Base-by-base conservation (phyloP, 2,329 filamentous ascomycete species). In the Alternaria longipes region DNA sequence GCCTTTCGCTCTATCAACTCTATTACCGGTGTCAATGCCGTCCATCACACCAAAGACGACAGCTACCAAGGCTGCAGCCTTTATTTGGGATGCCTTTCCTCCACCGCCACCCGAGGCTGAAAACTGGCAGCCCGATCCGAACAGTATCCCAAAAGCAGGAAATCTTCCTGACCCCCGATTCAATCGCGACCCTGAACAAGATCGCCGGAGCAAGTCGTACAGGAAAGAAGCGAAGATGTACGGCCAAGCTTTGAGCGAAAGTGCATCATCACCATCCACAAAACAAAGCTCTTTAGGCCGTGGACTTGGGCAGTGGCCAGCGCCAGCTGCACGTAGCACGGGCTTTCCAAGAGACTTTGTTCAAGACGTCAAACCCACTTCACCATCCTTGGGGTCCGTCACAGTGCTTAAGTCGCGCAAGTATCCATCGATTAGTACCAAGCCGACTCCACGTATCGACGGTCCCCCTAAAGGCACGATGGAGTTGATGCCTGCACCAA, bases 11-110 rank as follows among this genome's bases (percentile, higher is more conserved):
- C 22, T 22, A 22, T 22, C 22, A 22, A 22, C 22, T 22, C 22
- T 22, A 22, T 22, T 22, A 1, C 20, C 4, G 14, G 30, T 50
- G 32, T 26, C 7, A 4, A 57, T 57, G 54, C 54, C 54, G 3
- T 45, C 22, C 36, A 51, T 57, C 5, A 28, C 18, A 14, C 22
- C 54, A 24, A 44, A 42, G 20, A 45, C 38, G n/a, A 52, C 16
- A 12, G 8, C 46, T 45, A 34, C 18, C 18, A 38, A 22, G 3
- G 9, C 14, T 16, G 7, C 20, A 1, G 24, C 24, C 5, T 11
- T 59, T 4, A 55, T 56, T 0, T 68, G 59, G 64, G 54, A 62
- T 7, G 16, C 32, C 0, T 69, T 71, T n/a, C 54, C 68, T 1
- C 44, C 51, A 1, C 60, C 62, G 1, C 51, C 60, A 9, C 62